Evolutionary conservation across 306 rosid genomes (phyloP), one percentile per base, ranked within the genome.

Genomic region (Nissolia schottii): DNA sequence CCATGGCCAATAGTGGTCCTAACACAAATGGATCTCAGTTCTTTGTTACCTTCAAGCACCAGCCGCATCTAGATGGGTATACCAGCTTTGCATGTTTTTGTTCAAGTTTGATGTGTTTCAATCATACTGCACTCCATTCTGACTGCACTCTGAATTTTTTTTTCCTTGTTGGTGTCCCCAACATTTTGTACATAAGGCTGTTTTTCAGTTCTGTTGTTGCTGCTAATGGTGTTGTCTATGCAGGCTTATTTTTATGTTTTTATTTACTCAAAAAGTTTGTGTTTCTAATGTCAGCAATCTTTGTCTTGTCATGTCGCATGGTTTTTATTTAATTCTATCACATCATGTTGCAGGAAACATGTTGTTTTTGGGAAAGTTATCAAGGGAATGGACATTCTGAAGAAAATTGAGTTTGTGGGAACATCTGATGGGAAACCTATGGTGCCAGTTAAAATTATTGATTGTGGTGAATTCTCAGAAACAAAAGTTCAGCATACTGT

Each of bases 11-110:
- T 84, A 80, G 89, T 38, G 97, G 99, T 32, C 95, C 93, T 64
- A 87, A 95, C 84, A 89, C 97, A 73, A 95, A 95, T 81, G 99
- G 97, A 53, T 91, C 99, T 43, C 99, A 95, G 79, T 95, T 95
- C 84, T 95, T 95, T 82, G 85, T 95, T 54, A 84, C 75, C 54
- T 95, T 95, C 84, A 91, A 87, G 90, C 89, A 83, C 64, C 95
- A 88, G 66, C 92, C 90, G 64, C 97, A 91, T 83, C 97, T 95
- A 67, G 86, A 95, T 81, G 91, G 97, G 99, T 95, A 95, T 74
- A 43, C 49, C 12, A 27, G 4, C 53, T 67, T 59, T 71, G 51
- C 70, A 48, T 75, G 63, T 13, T 66, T 59, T 79, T 13, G 15
- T 19, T 34, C 19, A 65, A 22, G 56, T 72, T 64, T 77, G 71